Evolutionary conservation across 768 basidiomycete species (phyloP).

Genomic region (Solioccasus polychromus): DNA sequence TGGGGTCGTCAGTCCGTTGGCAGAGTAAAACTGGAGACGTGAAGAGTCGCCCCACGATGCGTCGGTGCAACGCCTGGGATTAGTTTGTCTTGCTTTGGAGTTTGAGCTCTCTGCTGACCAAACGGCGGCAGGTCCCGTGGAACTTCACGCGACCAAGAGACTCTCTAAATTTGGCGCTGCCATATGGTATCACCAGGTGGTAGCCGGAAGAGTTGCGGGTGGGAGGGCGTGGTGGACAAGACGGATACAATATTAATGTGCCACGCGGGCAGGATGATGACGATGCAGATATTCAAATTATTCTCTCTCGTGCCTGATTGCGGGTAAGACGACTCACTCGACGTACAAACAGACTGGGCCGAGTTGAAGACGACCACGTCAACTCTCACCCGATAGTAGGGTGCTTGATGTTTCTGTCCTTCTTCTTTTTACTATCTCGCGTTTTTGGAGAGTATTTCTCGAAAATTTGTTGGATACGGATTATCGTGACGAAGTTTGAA

Average conservation of each 20-base stretch:
- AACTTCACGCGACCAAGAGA: conserved; percentile 42
- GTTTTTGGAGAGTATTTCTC: conserved; percentile 4
- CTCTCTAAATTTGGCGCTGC: conserved; percentile 41
- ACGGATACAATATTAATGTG: no score
- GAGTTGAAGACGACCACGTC: background rate
- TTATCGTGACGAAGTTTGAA: conserved; percentile 7
- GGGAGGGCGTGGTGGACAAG: no score
- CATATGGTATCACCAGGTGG: conserved; percentile 19
- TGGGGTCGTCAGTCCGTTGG: no score
- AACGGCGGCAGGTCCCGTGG: conserved; percentile 28
- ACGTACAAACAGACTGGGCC: background rate
- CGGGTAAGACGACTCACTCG: background rate
- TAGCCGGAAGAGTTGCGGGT: background rate
- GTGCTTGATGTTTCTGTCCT: conserved; percentile 10
- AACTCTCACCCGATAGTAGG: conserved; percentile 10
- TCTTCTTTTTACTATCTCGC: conserved; percentile 14
- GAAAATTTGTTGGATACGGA: background rate
- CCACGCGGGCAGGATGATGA: no score
- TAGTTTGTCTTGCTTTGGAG: background rate
- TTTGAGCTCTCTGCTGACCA: conserved; percentile 6
- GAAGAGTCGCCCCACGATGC: background rate
- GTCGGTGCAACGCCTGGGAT: background rate
- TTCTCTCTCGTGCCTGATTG: conserved; percentile 3
- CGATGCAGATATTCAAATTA: background rate
- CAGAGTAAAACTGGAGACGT: background rate